Conservation (phyloP, 2,329 filamentous ascomycete genomes). For the Fusarium ramigenum region DNA sequence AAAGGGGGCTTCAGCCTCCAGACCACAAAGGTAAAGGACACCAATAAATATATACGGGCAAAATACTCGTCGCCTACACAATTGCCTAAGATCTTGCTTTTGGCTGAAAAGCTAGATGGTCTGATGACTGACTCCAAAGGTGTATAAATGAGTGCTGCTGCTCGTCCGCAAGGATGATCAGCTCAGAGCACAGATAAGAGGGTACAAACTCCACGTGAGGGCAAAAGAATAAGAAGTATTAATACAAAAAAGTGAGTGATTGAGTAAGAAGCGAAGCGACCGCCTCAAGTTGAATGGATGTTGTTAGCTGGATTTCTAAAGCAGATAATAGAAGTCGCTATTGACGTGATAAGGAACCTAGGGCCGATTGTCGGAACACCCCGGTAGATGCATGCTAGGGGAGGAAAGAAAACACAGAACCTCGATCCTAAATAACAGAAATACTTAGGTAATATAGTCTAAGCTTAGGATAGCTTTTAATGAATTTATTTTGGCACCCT, state of each 20-base stretch:
- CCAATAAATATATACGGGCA: not conserved
- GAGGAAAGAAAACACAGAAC: too few species aligned
- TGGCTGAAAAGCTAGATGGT: not conserved
- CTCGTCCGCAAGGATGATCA: not conserved
- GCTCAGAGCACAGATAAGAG: not conserved
- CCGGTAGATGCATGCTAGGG: constrained; percentile 37
- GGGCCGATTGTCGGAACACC: constrained; percentile 25
- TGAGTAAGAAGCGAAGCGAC: not conserved
- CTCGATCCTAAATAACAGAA: too few species aligned
- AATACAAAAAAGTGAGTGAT: not conserved
- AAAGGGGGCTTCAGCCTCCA: not conserved
- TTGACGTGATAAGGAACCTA: constrained; percentile 34
- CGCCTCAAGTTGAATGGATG: not conserved
- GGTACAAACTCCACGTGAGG: not conserved
- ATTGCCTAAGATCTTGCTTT: not conserved
- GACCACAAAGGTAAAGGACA: not conserved
- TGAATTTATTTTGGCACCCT: too few species aligned
- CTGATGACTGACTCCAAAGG: not conserved
- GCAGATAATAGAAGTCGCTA: constrained; percentile 7
- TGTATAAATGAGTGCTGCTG: not conserved
- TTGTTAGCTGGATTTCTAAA: not conserved
- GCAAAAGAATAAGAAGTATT: not conserved
- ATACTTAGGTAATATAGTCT: too few species aligned
- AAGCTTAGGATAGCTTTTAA: too few species aligned
- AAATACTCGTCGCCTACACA: not conserved